Conservation (phyloP, 345 rosid species). For the Xanthoceras sorbifolium region DNA sequence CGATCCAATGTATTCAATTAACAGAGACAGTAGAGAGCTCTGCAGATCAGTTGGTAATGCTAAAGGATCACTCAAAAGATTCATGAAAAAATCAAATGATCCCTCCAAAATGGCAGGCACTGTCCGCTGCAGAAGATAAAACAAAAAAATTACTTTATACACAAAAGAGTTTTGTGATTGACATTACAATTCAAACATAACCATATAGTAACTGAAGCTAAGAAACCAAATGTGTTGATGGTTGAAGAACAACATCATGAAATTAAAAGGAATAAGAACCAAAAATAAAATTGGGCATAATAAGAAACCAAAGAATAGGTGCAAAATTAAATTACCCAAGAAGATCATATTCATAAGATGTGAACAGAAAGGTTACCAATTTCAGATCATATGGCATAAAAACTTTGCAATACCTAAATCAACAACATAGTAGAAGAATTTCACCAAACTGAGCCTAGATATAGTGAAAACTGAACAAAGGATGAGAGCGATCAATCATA, state of each 20-base stretch:
- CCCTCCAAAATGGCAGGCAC: conserved; percentile 75
- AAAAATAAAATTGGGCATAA: not conserved
- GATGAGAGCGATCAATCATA: not conserved
- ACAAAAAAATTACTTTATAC: conserved; percentile 5
- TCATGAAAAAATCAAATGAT: conserved; percentile 76
- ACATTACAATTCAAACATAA: not conserved
- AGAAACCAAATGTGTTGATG: not conserved
- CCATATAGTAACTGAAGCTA: too few relatives aligned
- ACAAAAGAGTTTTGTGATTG: not conserved
- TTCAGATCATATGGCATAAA: not conserved
- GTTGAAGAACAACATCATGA: not conserved
- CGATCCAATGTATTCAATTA: conserved; percentile 60
- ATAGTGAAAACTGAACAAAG: too few relatives aligned
- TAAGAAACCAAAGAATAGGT: not conserved
- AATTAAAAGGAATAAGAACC: not conserved
- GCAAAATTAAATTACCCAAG: not conserved
- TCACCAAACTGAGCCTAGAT: not conserved
- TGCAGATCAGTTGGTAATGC: conserved; percentile 57
- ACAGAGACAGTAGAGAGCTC: conserved; percentile 61
- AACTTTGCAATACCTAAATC: not conserved
- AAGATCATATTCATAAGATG: not conserved
- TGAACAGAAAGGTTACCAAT: not conserved
- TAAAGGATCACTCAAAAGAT: conserved; percentile 55
- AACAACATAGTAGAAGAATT: not conserved
- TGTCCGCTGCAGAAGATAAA: conserved; percentile 55